A percentile compares a stretch with the other conserved stretches of the same genome.
Conservation (phyloP, 306 rosid species). For the Quercus wislizeni region DNA sequence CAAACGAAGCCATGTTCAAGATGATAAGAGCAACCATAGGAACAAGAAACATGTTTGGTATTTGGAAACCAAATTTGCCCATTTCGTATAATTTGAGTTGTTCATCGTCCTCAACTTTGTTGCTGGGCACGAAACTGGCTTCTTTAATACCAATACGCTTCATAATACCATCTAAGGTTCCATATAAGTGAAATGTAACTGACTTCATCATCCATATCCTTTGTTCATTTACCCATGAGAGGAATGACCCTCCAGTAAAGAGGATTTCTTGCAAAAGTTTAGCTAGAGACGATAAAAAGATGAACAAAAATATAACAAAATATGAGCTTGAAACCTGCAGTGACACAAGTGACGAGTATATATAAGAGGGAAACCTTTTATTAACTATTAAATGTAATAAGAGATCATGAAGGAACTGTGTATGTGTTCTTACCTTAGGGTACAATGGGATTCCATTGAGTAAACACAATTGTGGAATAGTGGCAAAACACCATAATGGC, state of each 20-base stretch:
- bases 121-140: conserved; percentile 54
- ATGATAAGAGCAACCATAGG: conserved; percentile 51
- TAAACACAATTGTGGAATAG: conserved; percentile 63
- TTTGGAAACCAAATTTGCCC: conserved; percentile 54
- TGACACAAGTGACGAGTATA: not conserved
- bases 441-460: conserved; percentile 50
- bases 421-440: conserved; percentile 52
- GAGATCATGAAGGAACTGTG: not conserved
- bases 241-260: conserved; percentile 40
- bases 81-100: conserved; percentile 38
- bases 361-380: not conserved
- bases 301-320: conserved; percentile 34
- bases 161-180: conserved; percentile 53
- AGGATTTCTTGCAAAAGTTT: conserved; percentile 48
- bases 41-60: conserved; percentile 45
- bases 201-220: conserved; percentile 65
- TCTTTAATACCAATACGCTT: conserved; percentile 50
- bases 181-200: conserved; percentile 45
- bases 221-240: conserved; percentile 46
- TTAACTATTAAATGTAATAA: not conserved
- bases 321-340: conserved; percentile 49
- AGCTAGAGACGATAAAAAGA: conserved; percentile 33
- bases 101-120: conserved; percentile 50
- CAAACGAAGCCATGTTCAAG: conserved; percentile 40
- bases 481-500: conserved; percentile 53